These are phyloP conservation scores for Cutaneotrichosporon cavernicola DNA, from an alignment of 1,284 basidiomycete species.

Conservation along the genomic window DNA sequence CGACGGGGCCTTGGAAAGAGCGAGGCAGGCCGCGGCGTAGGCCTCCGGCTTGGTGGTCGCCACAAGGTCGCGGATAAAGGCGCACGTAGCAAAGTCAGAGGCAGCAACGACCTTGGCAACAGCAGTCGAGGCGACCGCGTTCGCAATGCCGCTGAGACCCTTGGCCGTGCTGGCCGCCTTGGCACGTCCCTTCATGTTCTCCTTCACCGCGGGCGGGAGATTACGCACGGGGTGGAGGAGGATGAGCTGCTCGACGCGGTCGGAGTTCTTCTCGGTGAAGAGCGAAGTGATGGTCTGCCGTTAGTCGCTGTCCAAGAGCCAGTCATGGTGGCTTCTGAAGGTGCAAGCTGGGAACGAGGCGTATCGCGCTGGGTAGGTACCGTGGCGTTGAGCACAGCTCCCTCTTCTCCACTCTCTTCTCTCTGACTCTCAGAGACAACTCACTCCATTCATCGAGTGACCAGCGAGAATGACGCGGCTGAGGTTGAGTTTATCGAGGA, in stretches of 20 bases:
- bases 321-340: background rate
- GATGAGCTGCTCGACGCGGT: slow-evolving; percentile 32
- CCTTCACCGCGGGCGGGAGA: slow-evolving; percentile 25
- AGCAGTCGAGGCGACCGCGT: slow-evolving; percentile 28
- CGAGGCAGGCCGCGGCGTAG: slow-evolving; percentile 35
- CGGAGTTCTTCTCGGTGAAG: slow-evolving; percentile 28
- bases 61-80: slow-evolving; percentile 36
- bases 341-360: background rate
- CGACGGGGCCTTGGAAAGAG: slow-evolving; percentile 26
- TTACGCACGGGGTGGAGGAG: slow-evolving; percentile 37
- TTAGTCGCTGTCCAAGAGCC: background rate
- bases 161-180: slow-evolving; percentile 22
- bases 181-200: slow-evolving; percentile 32
- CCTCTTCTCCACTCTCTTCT: background rate
- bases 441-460: slow-evolving; percentile 41
- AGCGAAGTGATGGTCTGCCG: slow-evolving; percentile 32
- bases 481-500: slow-evolving; percentile 26
- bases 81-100: slow-evolving; percentile 22
- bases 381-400: too few species aligned
- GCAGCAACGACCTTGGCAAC: slow-evolving; percentile 27
- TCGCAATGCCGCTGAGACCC: slow-evolving; percentile 30
- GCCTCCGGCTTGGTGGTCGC: slow-evolving; percentile 30
- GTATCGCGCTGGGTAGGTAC: background rate
- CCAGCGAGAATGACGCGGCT: slow-evolving; percentile 31
- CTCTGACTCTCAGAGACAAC: slow-evolving; percentile 5